Evolutionary conservation across 176 grass and related monocot species (phyloP).

Genomic region (Secale cereale): DNA sequence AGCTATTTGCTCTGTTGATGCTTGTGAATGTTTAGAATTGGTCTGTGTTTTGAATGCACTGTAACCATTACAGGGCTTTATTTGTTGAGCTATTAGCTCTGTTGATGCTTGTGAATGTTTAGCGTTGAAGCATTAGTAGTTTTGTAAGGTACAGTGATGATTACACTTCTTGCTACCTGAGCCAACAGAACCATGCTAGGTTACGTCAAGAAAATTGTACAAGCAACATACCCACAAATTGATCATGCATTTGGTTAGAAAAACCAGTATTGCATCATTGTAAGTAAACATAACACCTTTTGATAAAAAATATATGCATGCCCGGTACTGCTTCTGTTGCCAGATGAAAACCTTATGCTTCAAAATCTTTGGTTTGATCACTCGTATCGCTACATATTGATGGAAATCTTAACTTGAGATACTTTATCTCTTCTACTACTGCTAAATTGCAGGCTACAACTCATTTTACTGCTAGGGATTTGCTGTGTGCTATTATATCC

Average conservation of each 20-base stretch:
- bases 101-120: not conserved
- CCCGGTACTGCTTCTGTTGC: constrained; percentile 3
- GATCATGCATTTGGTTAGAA: not conserved
- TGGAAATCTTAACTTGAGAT: not conserved
- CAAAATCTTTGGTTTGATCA: constrained; percentile 12
- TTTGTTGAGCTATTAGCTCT: not conserved
- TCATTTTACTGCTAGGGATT: not conserved
- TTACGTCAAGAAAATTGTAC: not conserved
- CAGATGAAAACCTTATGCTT: not conserved
- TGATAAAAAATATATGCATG: not conserved
- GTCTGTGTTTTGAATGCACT: constrained; percentile 17
- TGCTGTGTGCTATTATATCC: too few species aligned
- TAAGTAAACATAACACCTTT: not conserved
- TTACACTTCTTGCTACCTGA: not conserved
- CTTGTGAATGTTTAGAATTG: not conserved
- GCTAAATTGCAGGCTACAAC: not conserved
- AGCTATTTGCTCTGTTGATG: not conserved
- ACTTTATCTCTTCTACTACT: not conserved
- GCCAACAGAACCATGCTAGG: not conserved
- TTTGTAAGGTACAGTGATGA: not conserved
- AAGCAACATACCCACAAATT: not conserved
- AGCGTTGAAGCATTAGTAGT: not conserved
- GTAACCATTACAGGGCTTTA: not conserved
- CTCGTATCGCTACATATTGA: not conserved
- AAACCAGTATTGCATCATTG: not conserved